A percentile compares a stretch with the other conserved stretches of the same genome.
Evolutionary conservation across 2,329 filamentous ascomycete species (phyloP).

Genomic region (Colletotrichum godetiae): DNA sequence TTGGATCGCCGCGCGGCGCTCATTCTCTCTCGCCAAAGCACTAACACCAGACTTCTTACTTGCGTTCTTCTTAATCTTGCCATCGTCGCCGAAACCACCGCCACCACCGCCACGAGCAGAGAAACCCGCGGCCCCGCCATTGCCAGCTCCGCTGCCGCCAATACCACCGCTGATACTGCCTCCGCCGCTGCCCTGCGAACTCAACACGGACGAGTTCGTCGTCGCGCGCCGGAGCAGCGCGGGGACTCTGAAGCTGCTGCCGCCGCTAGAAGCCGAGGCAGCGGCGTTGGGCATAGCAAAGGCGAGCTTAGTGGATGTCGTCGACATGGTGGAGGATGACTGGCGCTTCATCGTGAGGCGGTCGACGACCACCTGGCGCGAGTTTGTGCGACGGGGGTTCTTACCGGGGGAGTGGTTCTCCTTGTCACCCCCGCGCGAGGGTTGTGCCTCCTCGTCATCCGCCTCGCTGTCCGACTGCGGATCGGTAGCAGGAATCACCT

Average conservation of each 20-base stretch:
- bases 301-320: constrained; percentile 59
- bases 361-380: constrained; percentile 70
- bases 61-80: constrained; percentile 69
- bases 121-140: constrained; percentile 6
- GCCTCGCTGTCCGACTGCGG: constrained; percentile 62
- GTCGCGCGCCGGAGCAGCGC: constrained; percentile 79
- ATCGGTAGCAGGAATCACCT: constrained; percentile 60
- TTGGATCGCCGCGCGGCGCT: constrained; percentile 64
- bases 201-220: constrained; percentile 68
- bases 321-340: constrained; percentile 51
- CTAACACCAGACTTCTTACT: constrained; percentile 71
- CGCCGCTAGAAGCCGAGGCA: constrained; percentile 47
- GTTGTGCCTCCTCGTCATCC: constrained; percentile 56
- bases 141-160: constrained; percentile 11
- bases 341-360: constrained; percentile 77
- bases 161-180: background rate
- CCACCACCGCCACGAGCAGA: constrained; percentile 18
- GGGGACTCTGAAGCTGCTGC: constrained; percentile 72
- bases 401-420: constrained; percentile 53
- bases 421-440: constrained; percentile 54
- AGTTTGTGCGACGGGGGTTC: constrained; percentile 48
- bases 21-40: constrained; percentile 69
- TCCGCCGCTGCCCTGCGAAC: constrained; percentile 38
- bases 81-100: constrained; percentile 53
- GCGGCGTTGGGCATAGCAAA: constrained; percentile 58